phyloP scores from a whole-genome alignment of 148 eudicot genomes.

The Polygonum aviculare region DNA sequence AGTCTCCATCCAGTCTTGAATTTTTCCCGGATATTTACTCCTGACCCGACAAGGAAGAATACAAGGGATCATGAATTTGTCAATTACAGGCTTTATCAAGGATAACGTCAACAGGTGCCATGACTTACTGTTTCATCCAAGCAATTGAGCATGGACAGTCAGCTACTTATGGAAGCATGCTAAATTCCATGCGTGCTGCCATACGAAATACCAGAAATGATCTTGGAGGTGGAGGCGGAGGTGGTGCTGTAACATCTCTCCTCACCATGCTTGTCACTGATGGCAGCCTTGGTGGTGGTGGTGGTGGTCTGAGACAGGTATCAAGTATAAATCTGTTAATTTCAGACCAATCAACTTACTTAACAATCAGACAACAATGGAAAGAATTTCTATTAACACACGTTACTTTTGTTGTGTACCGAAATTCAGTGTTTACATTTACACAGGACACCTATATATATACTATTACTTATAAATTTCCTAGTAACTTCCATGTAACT shows the following conservation, averaged over 20 bases:
- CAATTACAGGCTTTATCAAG: conserved; percentile 72
- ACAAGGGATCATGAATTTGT: conserved; percentile 8
- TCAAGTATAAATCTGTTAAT: not conserved
- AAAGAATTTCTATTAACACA: no score
- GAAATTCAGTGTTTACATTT: no score
- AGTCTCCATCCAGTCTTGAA: conserved; percentile 16
- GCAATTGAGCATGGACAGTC: conserved; percentile 88
- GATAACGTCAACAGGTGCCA: conserved; percentile 88
- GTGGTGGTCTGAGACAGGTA: conserved; percentile 80
- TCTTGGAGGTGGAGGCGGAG: conserved; percentile 27
- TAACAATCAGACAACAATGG: no score
- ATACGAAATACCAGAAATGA: conserved; percentile 38
- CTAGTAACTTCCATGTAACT: no score
- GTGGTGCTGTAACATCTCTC: conserved; percentile 56
- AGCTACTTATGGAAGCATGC: conserved; percentile 71
- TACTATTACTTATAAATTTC: no score
- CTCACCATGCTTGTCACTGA: conserved; percentile 65
- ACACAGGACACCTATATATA: no score
- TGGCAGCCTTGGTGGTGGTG: conserved; percentile 50
- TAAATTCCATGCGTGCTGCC: conserved; percentile 73
- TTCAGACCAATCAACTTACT: no score
- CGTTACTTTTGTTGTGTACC: no score
- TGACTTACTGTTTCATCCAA: conserved; percentile 93
- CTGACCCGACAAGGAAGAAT: not conserved
- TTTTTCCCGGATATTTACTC: not conserved